These are phyloP conservation scores for Triticum monococcum DNA, from an alignment of 176 grass and related monocot genomes.

Conservation along the genomic window DNA sequence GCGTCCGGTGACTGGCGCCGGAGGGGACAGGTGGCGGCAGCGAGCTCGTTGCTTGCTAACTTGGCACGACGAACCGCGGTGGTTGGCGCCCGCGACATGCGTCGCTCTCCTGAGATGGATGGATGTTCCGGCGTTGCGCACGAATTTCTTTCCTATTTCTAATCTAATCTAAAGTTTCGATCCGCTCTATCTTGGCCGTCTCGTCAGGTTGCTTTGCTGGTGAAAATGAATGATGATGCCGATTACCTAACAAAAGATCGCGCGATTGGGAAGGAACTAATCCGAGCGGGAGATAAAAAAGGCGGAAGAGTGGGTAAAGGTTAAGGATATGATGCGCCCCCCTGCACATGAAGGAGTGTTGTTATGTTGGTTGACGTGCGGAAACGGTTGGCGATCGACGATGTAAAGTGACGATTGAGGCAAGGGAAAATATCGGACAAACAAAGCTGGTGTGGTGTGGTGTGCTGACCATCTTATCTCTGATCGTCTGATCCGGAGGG, in stretches of 20 bases:
- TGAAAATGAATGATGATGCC: not conserved
- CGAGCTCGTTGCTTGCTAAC: not conserved
- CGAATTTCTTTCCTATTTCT: not conserved
- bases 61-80: not conserved
- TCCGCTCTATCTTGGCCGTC: not conserved
- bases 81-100: constrained; percentile 10
- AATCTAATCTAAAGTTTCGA: not conserved
- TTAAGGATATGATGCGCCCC: constrained; percentile 7
- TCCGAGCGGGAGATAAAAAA: not conserved
- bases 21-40: constrained; percentile 15
- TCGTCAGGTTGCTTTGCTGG: not conserved
- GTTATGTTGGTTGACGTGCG: not conserved
- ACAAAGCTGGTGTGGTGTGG: constrained; percentile 29
- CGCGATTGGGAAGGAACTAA: not conserved
- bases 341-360: not conserved
- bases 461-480: constrained; percentile 32
- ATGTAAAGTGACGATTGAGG: not conserved
- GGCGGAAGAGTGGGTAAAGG: not conserved
- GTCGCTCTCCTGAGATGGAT: constrained; percentile 29
- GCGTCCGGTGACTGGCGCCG: not conserved
- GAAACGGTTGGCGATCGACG: not conserved
- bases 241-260: constrained; percentile 30
- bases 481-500: constrained; percentile 2
- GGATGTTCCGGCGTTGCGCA: not conserved
- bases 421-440: not conserved